Base-by-base conservation (phyloP, 495 filamentous ascomycete genomes). In the Rostrohypoxylon terebratum region DNA sequence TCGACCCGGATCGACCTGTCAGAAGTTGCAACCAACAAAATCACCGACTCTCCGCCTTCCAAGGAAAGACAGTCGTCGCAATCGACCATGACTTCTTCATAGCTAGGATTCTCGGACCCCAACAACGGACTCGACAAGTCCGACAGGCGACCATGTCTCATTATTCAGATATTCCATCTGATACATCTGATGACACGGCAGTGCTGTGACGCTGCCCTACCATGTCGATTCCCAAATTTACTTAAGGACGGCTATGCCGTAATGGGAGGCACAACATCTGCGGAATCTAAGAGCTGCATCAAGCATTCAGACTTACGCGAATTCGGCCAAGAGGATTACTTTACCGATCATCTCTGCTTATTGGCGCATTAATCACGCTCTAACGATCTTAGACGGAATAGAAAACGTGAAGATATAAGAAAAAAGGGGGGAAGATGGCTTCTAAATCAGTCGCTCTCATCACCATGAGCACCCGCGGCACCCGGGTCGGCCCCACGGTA, bases 371-470 rank as follows among this genome's bases (percentile, higher is more conserved):
- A 20, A 38, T 38, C 18, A 20, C 18, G 28, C 31, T 18, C 9
- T 16, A 28, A 18, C 53, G 4, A 14, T 18, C 21, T 14, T 42
- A 42, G 13, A 42, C 21, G 11, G 48, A 13, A 16, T 54, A 31
- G n/a, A 18, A 38, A 38, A 36, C 4, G 2, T n/a, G 6, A 58
- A 58, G 13, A 50, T 18, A 5, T 25, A 40, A 34, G 4, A 61
- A 28, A 58, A n/a, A n/a, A n/a, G n/a, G n/a, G 20, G 13, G 44
- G 2, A 77, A 63, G 31, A 75, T 71, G 73, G n/a, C 72, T 31
- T 48, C 78, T 6, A 79, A 78, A 68, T 78, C 73, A n/a, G 74
- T 85, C 51, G 83, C 81, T 42, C 45, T 83, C 68, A 79, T 84
- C 62, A 79, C 79, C 13, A 73, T 73, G 70, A 80, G 77, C 67